These are phyloP conservation scores for Parmelia sp. DNA, from an alignment of 495 filamentous ascomycete species.

Conservation along the genomic window DNA sequence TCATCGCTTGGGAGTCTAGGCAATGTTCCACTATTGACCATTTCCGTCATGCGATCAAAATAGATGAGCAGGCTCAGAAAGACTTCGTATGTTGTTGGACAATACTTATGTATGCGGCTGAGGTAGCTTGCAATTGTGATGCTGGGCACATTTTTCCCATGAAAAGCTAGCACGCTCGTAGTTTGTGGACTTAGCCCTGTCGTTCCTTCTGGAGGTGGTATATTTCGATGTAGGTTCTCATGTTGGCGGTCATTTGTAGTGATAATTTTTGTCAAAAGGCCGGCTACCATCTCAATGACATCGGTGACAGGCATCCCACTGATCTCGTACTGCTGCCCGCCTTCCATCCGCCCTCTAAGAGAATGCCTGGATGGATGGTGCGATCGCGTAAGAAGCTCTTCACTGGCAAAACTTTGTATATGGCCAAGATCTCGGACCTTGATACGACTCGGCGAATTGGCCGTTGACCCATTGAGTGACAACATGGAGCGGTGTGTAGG, in stretches of 20 bases:
- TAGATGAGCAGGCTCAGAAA: slow-evolving; percentile 94
- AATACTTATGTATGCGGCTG: slow-evolving; percentile 96
- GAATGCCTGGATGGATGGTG: slow-evolving; percentile 36
- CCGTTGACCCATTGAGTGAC: slow-evolving; percentile 47
- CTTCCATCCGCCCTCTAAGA: slow-evolving; percentile 38
- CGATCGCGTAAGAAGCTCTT: slow-evolving; percentile 55
- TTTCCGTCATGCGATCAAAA: slow-evolving; percentile 97
- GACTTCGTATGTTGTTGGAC: slow-evolving; percentile 96
- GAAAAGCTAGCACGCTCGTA: slow-evolving; percentile 93
- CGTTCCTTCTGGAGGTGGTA: slow-evolving; percentile 60
- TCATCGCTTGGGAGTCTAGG: slow-evolving; percentile 42
- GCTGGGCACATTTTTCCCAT: slow-evolving; percentile 96
- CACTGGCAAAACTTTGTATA: slow-evolving; percentile 79
- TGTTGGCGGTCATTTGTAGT: slow-evolving; percentile 94
- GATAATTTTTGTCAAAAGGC: slow-evolving; percentile 96
- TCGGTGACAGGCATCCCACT: slow-evolving; percentile 96
- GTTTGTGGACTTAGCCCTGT: slow-evolving; percentile 67
- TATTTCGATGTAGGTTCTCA: slow-evolving; percentile 66
- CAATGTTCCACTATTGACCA: slow-evolving; percentile 71
- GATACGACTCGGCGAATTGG: slow-evolving; percentile 67
- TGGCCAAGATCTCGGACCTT: slow-evolving; percentile 79
- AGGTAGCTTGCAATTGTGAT: slow-evolving; percentile 97
- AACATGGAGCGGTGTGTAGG: slow-evolving; percentile 47
- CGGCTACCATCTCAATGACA: slow-evolving; percentile 99
- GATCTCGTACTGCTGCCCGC: slow-evolving; percentile 70